Evolutionary conservation across 331 rosid species (phyloP).

Genomic region (Quercus tomentella): DNA sequence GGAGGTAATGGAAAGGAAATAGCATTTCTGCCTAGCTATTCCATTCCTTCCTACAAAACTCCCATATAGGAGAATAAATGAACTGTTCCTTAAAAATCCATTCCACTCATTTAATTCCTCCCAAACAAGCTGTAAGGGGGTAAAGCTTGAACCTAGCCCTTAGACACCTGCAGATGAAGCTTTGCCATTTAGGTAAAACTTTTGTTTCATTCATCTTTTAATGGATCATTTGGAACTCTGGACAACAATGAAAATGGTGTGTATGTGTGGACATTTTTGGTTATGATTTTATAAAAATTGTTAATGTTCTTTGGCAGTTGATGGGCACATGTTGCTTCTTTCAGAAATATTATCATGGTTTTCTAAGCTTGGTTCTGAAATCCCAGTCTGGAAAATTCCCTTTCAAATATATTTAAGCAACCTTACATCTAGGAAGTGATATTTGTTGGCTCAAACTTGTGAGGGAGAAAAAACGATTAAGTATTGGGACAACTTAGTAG

Average conservation of each 20-base stretch:
- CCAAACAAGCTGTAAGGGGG: background rate
- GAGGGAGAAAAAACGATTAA: background rate
- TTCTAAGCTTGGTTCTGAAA: background rate
- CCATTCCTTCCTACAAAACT: too few relatives aligned
- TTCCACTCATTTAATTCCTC: too few relatives aligned
- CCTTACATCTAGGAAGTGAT: background rate
- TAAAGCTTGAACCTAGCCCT: background rate
- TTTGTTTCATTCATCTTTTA: background rate
- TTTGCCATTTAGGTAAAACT: background rate
- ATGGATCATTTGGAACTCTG: background rate
- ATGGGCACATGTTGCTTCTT: background rate
- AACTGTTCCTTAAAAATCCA: too few relatives aligned
- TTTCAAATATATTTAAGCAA: background rate
- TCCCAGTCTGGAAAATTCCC: background rate
- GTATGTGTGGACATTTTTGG: background rate
- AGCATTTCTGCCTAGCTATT: too few relatives aligned
- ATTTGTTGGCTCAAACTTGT: background rate
- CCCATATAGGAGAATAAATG: too few relatives aligned
- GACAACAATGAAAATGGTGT: background rate
- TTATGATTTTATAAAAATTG: background rate
- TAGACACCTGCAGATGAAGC: background rate
- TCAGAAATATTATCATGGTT: background rate
- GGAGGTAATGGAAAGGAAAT: too few relatives aligned
- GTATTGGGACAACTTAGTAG: background rate
- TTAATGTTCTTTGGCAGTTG: background rate